Evolutionary conservation across 2,329 filamentous ascomycete genomes (phyloP).

Genomic region (Trematosphaeria pertusa): DNA sequence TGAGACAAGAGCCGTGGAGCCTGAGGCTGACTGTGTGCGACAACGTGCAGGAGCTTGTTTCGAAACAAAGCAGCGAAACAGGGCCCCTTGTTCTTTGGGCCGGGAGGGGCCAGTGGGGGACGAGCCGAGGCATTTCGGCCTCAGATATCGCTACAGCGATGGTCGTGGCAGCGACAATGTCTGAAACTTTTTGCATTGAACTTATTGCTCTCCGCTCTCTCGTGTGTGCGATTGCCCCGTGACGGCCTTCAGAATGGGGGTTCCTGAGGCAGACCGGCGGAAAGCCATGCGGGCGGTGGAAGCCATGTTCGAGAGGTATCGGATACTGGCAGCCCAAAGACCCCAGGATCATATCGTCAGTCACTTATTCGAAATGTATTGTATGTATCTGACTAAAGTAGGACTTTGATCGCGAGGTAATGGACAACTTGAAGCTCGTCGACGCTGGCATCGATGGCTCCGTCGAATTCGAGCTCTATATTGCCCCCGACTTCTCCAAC

Average conservation of each 20-base stretch:
- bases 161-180: too few relatives aligned
- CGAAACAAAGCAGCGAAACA: slow-evolving; percentile 8
- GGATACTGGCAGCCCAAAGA: slow-evolving; percentile 37
- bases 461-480: slow-evolving; percentile 42
- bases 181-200: too few relatives aligned
- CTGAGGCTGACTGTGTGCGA: slow-evolving; percentile 10
- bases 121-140: too few relatives aligned
- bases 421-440: slow-evolving; percentile 45
- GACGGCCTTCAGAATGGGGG: neutral
- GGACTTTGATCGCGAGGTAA: slow-evolving; percentile 48
- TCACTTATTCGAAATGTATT: neutral
- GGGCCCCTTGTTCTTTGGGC: neutral
- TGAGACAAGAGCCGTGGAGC: slow-evolving; percentile 6
- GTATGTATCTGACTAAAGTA: slow-evolving; percentile 10
- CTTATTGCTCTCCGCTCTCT: too few relatives aligned
- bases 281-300: slow-evolving; percentile 47
- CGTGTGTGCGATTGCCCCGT: too few relatives aligned
- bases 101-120: too few relatives aligned
- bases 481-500: slow-evolving; percentile 47
- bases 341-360: slow-evolving; percentile 42
- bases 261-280: slow-evolving; percentile 27
- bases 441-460: slow-evolving; percentile 46
- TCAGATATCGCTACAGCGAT: too few relatives aligned
- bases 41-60: slow-evolving; percentile 9
- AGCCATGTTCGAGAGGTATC: slow-evolving; percentile 48